Evolutionary conservation across 2,329 filamentous ascomycete genomes (phyloP), one percentile per base, ranked within the genome.

Genomic region (Pyricularia sp.): DNA sequence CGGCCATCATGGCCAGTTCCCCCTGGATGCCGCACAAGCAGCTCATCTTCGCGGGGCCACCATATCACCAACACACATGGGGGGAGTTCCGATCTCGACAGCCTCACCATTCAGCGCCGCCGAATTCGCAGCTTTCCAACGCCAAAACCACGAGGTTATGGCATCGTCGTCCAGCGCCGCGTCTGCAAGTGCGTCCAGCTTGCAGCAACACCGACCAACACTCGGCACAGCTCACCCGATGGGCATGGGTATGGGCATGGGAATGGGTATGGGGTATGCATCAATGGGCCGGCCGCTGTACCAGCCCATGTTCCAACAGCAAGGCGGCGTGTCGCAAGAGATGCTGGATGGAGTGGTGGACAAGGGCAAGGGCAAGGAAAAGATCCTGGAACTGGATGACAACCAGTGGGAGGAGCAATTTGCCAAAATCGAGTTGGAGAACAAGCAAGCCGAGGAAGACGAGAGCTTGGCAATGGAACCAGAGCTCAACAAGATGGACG

Each of bases 341-440:
- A 63, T 63, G 59, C 25, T 63, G 14, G 25, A 63, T 25, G 59
- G 59, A 28, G 55, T 25, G 23, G 12, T 36, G 4, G 80, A 77
- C 73, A 84, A 86, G 72, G 83, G 80, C 66, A 91, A 93, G 78
- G 92, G 91, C 70, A 98, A 98, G 78, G 94, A 92, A 58, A 97
- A 96, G 79, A 88, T 98, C 81, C 90, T 98, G 14, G 95, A 98
- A 81, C 86, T 98, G 28, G 93, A 97, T 77, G 94, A 99, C 74
- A 84, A 90, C 75, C 91, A 97, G 76, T 98, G 95, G 95, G 94
- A 98, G 80, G 92, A 93, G 74, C 93, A 98, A 78, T 99, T 99
- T 78, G 92, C 93, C 69, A 88, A 95, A 79, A 89, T 97, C 77
- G 92, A 94, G 77, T 81, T 90, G 71, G 83, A 89, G 70, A 86